Percentiles rank a stretch among this genome's conserved stretches.
phyloP scores from a whole-genome alignment of 352 stramenopile species.

The Bremia lactucae region DNA sequence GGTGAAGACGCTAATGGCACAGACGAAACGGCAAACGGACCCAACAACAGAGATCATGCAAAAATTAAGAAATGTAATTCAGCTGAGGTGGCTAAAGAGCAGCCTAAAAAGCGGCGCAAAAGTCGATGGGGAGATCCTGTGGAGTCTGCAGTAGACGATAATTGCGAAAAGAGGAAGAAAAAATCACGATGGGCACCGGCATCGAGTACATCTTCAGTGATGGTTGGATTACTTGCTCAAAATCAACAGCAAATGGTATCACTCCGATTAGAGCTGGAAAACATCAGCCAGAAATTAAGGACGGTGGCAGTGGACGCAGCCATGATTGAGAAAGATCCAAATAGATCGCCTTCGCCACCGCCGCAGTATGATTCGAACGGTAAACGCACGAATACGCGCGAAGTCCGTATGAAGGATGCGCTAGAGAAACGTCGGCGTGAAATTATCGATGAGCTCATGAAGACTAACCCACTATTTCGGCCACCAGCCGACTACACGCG shows the following conservation, averaged over 20 bases:
- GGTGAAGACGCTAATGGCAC: constrained; percentile 12
- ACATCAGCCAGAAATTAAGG: constrained; percentile 56
- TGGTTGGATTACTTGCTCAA: constrained; percentile 36
- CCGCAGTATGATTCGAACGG: constrained; percentile 94
- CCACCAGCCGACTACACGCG: constrained; percentile 83
- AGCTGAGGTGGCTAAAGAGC: constrained; percentile 19
- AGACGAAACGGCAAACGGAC: no score
- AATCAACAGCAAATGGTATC: constrained; percentile 67
- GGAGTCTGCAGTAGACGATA: constrained; percentile 12
- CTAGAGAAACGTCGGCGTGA: constrained; percentile 86
- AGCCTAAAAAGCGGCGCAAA: constrained; percentile 67
- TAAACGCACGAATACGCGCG: constrained; percentile 94
- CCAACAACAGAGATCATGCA: no score
- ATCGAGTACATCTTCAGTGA: constrained; percentile 23
- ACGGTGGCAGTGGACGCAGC: constrained; percentile 79
- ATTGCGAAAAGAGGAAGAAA: constrained; percentile 54
- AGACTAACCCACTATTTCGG: constrained; percentile 88
- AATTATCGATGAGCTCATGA: constrained; percentile 93
- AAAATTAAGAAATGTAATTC: constrained; percentile 1
- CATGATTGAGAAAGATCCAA: constrained; percentile 77
- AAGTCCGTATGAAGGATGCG: constrained; percentile 88
- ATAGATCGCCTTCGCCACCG: constrained; percentile 85
- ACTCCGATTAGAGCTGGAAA: constrained; percentile 62
- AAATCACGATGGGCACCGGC: constrained; percentile 72
- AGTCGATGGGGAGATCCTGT: constrained; percentile 80